phyloP scores from a whole-genome alignment of 345 rosid genomes.

The Eucalyptus tenuipes region DNA sequence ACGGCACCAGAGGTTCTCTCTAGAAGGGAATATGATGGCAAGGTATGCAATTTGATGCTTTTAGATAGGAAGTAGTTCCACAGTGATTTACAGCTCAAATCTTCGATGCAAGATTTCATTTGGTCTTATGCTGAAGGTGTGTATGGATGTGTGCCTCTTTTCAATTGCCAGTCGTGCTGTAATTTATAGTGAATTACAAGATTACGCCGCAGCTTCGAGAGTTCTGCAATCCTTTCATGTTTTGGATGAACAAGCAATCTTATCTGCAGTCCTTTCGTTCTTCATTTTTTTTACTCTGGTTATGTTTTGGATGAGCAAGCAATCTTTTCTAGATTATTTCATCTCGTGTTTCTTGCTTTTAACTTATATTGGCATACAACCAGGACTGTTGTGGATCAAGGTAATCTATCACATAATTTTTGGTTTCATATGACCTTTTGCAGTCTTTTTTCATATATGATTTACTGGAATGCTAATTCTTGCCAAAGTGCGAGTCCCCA shows the following conservation, averaged over 20 bases:
- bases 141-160: not conserved
- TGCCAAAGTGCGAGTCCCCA: not conserved
- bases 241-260: not conserved
- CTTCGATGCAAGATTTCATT: not conserved
- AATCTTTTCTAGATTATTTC: not conserved
- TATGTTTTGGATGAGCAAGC: not conserved
- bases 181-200: not conserved
- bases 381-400: not conserved
- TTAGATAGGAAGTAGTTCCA: not conserved
- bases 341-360: not conserved
- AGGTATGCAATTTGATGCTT: constrained; percentile 14
- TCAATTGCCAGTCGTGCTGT: not conserved
- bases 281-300: not conserved
- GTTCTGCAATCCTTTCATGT: not conserved
- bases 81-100: not conserved
- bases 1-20: constrained; percentile 42
- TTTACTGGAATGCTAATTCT: not conserved
- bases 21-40: constrained; percentile 39
- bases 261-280: not conserved
- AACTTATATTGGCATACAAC: not conserved
- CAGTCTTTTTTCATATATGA: not conserved
- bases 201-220: not conserved
- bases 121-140: not conserved
- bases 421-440: not conserved
- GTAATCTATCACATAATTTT: not conserved